Evolutionary conservation across 2,329 filamentous ascomycete species (phyloP).

Genomic region (Calonectria ilicicola): DNA sequence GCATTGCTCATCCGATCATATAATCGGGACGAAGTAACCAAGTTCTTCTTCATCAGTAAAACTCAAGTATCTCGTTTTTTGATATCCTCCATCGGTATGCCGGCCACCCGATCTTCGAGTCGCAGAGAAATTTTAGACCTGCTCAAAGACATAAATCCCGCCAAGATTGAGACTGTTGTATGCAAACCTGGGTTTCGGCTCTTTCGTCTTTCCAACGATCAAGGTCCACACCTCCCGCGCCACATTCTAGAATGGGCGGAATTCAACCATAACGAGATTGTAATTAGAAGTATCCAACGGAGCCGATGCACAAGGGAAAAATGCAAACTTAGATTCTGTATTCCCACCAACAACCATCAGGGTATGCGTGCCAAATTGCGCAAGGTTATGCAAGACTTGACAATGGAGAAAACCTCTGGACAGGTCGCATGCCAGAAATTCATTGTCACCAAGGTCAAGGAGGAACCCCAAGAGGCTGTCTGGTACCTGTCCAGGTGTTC

Average conservation of each 20-base stretch:
- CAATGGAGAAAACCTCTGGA: not conserved
- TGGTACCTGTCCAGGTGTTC: not conserved
- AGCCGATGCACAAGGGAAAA: not conserved
- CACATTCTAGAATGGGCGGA: slow-evolving; percentile 30
- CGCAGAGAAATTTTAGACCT: not conserved
- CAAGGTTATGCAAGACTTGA: slow-evolving; percentile 9
- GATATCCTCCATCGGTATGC: not conserved
- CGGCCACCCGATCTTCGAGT: not conserved
- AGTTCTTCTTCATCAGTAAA: not conserved
- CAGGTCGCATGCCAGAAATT: not conserved
- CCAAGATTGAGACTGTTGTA: not conserved
- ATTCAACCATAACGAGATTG: slow-evolving; percentile 10
- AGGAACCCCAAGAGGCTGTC: slow-evolving; percentile 11
- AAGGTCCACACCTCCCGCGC: slow-evolving; percentile 8
- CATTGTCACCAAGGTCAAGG: slow-evolving; percentile 15
- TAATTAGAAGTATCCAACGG: slow-evolving; percentile 27
- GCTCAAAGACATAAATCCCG: not conserved
- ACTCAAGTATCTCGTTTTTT: not conserved
- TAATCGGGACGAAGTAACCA: not conserved
- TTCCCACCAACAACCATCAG: not conserved
- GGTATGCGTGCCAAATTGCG: slow-evolving; percentile 12
- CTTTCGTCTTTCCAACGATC: not conserved
- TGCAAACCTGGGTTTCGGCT: not conserved
- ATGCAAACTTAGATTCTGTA: not conserved
- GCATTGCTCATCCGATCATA: not conserved